Conservation (phyloP, 2,329 filamentous ascomycete genomes). For the Dendryphion nanum region DNA sequence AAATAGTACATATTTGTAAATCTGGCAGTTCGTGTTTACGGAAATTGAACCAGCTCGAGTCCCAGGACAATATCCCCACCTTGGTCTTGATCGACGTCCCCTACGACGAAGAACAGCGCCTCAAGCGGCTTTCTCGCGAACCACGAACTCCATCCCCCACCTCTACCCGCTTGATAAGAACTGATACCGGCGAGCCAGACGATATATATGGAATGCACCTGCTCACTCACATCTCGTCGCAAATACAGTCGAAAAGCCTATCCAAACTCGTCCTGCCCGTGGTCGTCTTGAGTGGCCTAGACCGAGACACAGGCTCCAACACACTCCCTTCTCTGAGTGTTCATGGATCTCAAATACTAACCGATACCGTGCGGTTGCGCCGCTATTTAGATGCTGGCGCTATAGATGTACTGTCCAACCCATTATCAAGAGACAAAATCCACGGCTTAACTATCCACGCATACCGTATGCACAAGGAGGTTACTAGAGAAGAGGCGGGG, state of each 20-base stretch:
- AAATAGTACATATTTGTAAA: slow-evolving; percentile 40
- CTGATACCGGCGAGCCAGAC: slow-evolving; percentile 36
- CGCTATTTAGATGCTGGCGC: slow-evolving; percentile 83
- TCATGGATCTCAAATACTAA: slow-evolving; percentile 37
- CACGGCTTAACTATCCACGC: slow-evolving; percentile 78
- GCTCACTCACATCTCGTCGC: slow-evolving; percentile 41
- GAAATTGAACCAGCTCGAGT: slow-evolving; percentile 37
- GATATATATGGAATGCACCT: slow-evolving; percentile 45
- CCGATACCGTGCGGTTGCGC: slow-evolving; percentile 57
- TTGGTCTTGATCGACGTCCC: slow-evolving; percentile 45
- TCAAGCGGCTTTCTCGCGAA: slow-evolving; percentile 41
- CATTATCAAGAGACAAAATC: slow-evolving; percentile 70
- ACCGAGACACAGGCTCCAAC: slow-evolving; percentile 28
- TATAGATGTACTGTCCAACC: slow-evolving; percentile 79
- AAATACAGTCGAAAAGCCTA: slow-evolving; percentile 41
- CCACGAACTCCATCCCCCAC: slow-evolving; percentile 42
- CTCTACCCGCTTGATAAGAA: slow-evolving; percentile 26
- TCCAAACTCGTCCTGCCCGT: slow-evolving; percentile 43
- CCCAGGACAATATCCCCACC: slow-evolving; percentile 34
- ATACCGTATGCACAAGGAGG: slow-evolving; percentile 77
- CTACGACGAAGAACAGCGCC: slow-evolving; percentile 42
- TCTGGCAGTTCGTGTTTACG: slow-evolving; percentile 39
- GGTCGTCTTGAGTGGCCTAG: slow-evolving; percentile 40
- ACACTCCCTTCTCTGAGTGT: slow-evolving; percentile 32
- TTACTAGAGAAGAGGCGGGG: slow-evolving; percentile 68